These are phyloP conservation scores for Kwoniella mangroviensis DNA, from an alignment of 768 basidiomycete species.

Conservation along the genomic window DNA sequence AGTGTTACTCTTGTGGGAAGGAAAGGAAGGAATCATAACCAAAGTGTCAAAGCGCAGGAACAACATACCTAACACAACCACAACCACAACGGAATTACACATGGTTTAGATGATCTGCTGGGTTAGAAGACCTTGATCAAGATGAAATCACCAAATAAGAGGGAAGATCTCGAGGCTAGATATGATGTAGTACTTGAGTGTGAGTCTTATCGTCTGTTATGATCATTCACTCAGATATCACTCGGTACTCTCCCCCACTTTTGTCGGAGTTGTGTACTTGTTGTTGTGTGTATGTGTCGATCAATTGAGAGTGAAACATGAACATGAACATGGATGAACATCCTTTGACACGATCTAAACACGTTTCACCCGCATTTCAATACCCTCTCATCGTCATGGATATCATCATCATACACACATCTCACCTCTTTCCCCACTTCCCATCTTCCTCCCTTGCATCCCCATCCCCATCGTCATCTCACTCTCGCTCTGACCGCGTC, in stretches of 20 bases:
- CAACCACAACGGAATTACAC: neutral
- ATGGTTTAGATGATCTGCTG: neutral
- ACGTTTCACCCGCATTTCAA: slow-evolving; percentile 13
- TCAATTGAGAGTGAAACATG: neutral
- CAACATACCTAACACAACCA: neutral
- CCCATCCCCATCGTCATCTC: neutral
- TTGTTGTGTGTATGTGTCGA: neutral
- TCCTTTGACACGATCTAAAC: slow-evolving; percentile 5
- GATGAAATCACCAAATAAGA: slow-evolving; percentile 33
- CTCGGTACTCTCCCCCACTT: neutral
- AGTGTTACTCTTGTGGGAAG: neutral
- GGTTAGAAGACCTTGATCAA: neutral
- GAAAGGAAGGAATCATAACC: neutral
- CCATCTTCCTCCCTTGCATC: neutral
- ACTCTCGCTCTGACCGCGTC: neutral
- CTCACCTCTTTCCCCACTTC: neutral
- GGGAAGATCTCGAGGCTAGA: slow-evolving; percentile 52
- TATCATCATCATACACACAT: neutral
- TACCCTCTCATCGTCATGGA: neutral
- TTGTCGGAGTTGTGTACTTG: neutral
- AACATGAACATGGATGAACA: neutral
- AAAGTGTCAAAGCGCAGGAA: slow-evolving; percentile 7
- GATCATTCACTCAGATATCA: neutral
- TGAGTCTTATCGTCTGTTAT: slow-evolving; percentile 35
- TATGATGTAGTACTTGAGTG: slow-evolving; percentile 55